Percentiles rank a stretch among this genome's conserved stretches.
These are phyloP conservation scores for Arthromyces matolae DNA, from an alignment of 768 basidiomycete genomes.

Conservation along the genomic window DNA sequence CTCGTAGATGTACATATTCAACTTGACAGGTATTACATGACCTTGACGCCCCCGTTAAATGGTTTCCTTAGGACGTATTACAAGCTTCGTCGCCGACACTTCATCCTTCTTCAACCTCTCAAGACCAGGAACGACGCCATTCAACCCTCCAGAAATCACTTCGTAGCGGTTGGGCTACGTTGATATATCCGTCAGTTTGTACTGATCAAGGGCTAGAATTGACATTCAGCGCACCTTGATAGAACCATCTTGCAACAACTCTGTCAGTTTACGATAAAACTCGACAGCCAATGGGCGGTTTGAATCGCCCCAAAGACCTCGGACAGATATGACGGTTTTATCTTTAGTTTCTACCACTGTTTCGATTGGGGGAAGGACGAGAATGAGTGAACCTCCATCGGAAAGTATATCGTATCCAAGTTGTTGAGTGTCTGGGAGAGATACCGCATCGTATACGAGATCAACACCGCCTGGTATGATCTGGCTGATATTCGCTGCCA, in stretches of 20 bases:
- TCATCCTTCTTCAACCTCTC: too few species aligned
- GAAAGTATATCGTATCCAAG: constrained; percentile 33
- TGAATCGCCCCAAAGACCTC: constrained; percentile 3
- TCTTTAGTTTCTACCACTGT: constrained; percentile 14
- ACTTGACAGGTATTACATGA: too few species aligned
- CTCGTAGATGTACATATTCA: too few species aligned
- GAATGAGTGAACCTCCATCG: constrained; percentile 32
- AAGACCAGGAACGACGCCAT: too few species aligned
- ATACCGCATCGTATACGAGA: constrained; percentile 29
- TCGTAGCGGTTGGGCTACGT: too few species aligned
- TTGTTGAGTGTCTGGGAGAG: too few species aligned
- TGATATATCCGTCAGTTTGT: too few species aligned
- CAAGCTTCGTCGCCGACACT: too few species aligned
- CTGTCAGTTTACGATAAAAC: constrained; percentile 10
- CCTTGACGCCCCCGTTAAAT: too few species aligned
- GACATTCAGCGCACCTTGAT: constrained; percentile 25
- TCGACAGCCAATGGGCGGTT: constrained; percentile 4
- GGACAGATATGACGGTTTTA: constrained; percentile 9
- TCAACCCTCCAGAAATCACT: too few species aligned
- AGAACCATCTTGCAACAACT: constrained; percentile 16
- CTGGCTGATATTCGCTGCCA: constrained; percentile 12
- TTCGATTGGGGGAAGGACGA: constrained; percentile 14
- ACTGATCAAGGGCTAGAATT: too few species aligned
- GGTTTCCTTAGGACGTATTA: too few species aligned
- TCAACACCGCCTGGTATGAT: constrained; percentile 19